These are phyloP conservation scores for Diatrype stigma DNA, from an alignment of 2,329 filamentous ascomycete species.

Conservation along the genomic window DNA sequence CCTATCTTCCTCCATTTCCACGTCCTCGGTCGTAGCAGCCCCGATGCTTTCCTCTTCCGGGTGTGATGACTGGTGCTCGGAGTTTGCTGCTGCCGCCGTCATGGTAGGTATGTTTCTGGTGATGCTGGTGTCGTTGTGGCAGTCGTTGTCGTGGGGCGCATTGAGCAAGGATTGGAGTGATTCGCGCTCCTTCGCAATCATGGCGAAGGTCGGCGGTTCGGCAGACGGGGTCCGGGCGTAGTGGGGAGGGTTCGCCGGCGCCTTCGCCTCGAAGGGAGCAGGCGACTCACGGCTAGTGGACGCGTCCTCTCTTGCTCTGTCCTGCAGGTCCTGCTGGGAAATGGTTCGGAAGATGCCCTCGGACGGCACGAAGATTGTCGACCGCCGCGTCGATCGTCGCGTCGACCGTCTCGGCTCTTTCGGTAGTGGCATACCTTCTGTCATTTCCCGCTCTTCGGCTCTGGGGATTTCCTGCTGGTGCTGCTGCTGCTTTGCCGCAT, in stretches of 20 bases:
- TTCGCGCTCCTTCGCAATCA: conserved; percentile 48
- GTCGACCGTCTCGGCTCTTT: conserved; percentile 44
- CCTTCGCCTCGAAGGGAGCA: conserved; percentile 19
- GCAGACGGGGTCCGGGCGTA: conserved; percentile 59
- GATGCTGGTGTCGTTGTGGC: conserved; percentile 27
- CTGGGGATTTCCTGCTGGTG: not conserved
- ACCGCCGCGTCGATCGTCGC: conserved; percentile 41
- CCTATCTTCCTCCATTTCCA: conserved; percentile 1
- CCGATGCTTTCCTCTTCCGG: conserved; percentile 4
- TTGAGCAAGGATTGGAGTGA: conserved; percentile 60
- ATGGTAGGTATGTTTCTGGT: conserved; percentile 38
- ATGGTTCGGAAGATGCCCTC: conserved; percentile 61
- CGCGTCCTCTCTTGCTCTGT: conserved; percentile 32
- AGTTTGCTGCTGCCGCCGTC: conserved; percentile 15
- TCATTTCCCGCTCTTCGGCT: conserved; percentile 16
- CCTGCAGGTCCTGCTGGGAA: conserved; percentile 48
- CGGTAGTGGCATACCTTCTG: conserved; percentile 18
- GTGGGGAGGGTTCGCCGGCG: conserved; percentile 30
- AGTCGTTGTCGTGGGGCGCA: conserved; percentile 42
- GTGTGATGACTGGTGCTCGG: conserved; percentile 3
- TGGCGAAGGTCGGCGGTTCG: conserved; percentile 57
- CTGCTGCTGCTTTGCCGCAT: conserved; percentile 1
- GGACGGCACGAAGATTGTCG: conserved; percentile 56
- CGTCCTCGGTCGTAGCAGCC: conserved; percentile 1
- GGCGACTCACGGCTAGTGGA: conserved; percentile 8